phyloP scores from a whole-genome alignment of 2,329 filamentous ascomycete species.

The Phialophora tarda region DNA sequence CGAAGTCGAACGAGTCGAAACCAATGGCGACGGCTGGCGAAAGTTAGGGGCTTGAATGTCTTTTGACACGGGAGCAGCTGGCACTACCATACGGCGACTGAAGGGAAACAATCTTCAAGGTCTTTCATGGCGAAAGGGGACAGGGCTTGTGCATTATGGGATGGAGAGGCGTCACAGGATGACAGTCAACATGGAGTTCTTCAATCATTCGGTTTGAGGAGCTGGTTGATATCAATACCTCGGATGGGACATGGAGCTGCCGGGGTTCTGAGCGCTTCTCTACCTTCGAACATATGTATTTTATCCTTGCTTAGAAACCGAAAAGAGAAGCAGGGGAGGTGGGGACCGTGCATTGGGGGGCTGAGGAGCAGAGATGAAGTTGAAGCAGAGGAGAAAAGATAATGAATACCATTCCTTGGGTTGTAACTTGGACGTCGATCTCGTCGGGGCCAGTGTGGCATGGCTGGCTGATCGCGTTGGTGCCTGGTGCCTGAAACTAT shows the following conservation, averaged over 20 bases:
- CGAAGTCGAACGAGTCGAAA: constrained; percentile 46
- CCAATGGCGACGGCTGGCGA: constrained; percentile 28
- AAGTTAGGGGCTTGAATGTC: constrained; percentile 27
- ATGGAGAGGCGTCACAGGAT: constrained; percentile 30
- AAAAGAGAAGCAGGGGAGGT: constrained; percentile 11
- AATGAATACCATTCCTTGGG: constrained; percentile 11
- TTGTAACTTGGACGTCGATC: not conserved
- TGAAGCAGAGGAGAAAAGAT: constrained; percentile 1
- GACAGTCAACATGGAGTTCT: constrained; percentile 26
- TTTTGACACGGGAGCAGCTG: constrained; percentile 11
- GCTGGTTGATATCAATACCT: constrained; percentile 14
- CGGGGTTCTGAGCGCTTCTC: constrained; percentile 24
- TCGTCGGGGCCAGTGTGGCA: not conserved
- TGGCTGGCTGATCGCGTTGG: not conserved
- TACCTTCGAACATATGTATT: constrained; percentile 34
- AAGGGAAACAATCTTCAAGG: constrained; percentile 11
- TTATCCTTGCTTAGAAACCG: constrained; percentile 30
- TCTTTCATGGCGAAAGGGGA: constrained; percentile 27
- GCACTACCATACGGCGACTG: constrained; percentile 15
- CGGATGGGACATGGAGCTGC: constrained; percentile 27
- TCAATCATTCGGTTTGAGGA: constrained; percentile 13
- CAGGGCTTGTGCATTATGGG: constrained; percentile 34
- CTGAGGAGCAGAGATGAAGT: not conserved
- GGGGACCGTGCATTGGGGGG: not conserved
- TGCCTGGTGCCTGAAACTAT: constrained; percentile 20